phyloP scores from a whole-genome alignment of 2,329 filamentous ascomycete genomes.

The Purpureocillium lavendulum region DNA sequence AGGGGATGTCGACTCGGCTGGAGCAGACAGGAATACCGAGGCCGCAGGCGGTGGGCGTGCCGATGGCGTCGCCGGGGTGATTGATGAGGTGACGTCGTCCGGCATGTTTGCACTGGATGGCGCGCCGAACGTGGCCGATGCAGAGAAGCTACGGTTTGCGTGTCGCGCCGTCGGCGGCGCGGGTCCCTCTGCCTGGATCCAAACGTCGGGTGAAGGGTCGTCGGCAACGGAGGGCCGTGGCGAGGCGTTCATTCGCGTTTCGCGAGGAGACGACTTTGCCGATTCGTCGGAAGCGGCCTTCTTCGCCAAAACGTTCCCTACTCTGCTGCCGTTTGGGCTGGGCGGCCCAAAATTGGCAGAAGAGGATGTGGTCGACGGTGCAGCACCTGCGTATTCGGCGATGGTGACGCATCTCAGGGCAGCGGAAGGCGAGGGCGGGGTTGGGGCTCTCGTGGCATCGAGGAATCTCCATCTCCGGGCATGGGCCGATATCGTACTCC shows the following conservation, averaged over 20 bases:
- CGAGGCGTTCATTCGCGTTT: constrained; percentile 4
- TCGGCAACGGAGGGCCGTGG: not conserved
- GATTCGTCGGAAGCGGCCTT: constrained; percentile 6
- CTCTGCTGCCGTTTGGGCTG: constrained; percentile 5
- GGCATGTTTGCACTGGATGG: constrained; percentile 5
- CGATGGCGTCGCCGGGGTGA: not conserved
- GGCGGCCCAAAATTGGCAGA: constrained; percentile 5
- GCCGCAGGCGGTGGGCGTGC: no score
- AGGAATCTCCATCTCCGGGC: not conserved
- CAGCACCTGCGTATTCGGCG: not conserved
- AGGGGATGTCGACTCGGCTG: not conserved
- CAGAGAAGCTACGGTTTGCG: constrained; percentile 2
- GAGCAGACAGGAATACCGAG: not conserved
- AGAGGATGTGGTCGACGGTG: not conserved
- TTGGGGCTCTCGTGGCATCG: not conserved
- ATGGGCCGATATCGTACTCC: constrained; percentile 10
- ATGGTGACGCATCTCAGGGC: no score
- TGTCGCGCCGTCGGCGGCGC: not conserved
- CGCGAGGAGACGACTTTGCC: constrained; percentile 6
- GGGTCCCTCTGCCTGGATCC: not conserved
- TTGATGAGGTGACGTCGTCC: constrained; percentile 6
- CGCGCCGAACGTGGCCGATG: constrained; percentile 1
- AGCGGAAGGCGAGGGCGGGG: no score
- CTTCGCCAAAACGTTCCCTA: constrained; percentile 10
- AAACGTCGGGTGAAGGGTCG: not conserved